Base-by-base conservation (phyloP, 257 asterid genomes). In the Nicotiana benthamiana region DNA sequence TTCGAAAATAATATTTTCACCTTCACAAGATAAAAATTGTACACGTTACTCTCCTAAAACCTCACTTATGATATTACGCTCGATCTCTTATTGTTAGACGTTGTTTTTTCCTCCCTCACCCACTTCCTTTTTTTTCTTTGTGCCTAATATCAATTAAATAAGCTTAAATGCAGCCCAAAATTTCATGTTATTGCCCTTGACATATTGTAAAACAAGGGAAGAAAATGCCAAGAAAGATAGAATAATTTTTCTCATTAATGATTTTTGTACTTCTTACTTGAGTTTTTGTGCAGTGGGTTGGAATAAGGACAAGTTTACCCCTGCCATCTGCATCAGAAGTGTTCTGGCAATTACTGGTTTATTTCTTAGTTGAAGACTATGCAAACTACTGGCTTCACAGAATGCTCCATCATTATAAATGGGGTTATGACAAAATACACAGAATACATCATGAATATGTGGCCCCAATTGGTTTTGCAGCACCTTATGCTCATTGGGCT, bases 401-500 rank as follows among this genome's bases (percentile, higher is more conserved):
- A 81, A 8, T 88, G 78, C 90, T 90, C n/a, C 95, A 90, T 82
- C 97, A 93, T 60, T 48, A 24, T 1, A 85, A 85, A 80, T 90
- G 97, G 97, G 91, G 94, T 3, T 93, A 86, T 16, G 89, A 89
- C 1, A 89, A 89, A 1, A 93, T 93, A 53, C 97, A 93, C 86
- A 83, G 77, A 12, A 87, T 93, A 28, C 97, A 93, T 89, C 97
- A 93, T 48, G 97, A 91, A 76, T 90, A 90, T 84, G 85, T 89
- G 2, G 97, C 96, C 54, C 97, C 96, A 0, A 89, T 89, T 53
- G 89, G 89, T 24, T 89, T 93, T 54, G 94, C 96, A 66, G 95
- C 96, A 28, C 95, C 94, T 27, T 89, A 93, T 60, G 95, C 97
- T 16, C 96, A 93, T 32, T 89, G 92, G 93, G 95, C 94, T 0